Evolutionary conservation across 1,139 yeast species (phyloP), one percentile per base, ranked within the genome.

Genomic region (Kazachstania sp.): DNA sequence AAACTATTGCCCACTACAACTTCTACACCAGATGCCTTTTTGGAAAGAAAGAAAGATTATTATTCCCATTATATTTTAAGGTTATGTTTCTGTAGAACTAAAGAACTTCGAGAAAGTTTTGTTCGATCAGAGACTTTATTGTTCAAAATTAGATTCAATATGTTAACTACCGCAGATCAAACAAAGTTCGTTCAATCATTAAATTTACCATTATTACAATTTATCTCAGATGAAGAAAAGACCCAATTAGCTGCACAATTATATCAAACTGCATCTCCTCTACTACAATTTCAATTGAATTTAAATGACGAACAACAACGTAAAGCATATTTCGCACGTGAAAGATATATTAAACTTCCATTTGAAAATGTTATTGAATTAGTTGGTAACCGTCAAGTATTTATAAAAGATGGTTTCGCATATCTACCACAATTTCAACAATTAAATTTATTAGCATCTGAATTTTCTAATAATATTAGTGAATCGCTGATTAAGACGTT

Each of bases 1-100:
- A 78, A 83, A 55, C 70, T 71, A 45, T 65, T 92, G 53, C 96
- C 97, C 0, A 20, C 41, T 16, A 30, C 41, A 6, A n/a, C 32
- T 4, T 32, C 32, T 3, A 12, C 32, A n/a, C 23, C 32, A 41
- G 61, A 67, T 47, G 58, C 68, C 50, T 67, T 69, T 46, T 68
- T 64, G 39, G 95, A 87, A 62, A 75, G 95, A 54, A 77, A 77
- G 55, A 92, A 90, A 64, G 99, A 92, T 65, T 92, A 87, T 61
- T 88, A 86, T 63, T 85, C 95, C 15, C 99, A 92, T 67, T 92
- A 72, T 61, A 90, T 90, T 40, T 70, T 92, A 53, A 72, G 97
- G 49, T 71, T 92, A 45, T 96, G 95, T 46, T 92, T 92, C 62
- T 86, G 97, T 61, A 78, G 95, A 52, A 78, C 84, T n/a, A 86